Percentiles rank a stretch among this genome's conserved stretches.
These are phyloP conservation scores for Amanita phalloides DNA, from an alignment of 768 basidiomycete species.

Conservation along the genomic window DNA sequence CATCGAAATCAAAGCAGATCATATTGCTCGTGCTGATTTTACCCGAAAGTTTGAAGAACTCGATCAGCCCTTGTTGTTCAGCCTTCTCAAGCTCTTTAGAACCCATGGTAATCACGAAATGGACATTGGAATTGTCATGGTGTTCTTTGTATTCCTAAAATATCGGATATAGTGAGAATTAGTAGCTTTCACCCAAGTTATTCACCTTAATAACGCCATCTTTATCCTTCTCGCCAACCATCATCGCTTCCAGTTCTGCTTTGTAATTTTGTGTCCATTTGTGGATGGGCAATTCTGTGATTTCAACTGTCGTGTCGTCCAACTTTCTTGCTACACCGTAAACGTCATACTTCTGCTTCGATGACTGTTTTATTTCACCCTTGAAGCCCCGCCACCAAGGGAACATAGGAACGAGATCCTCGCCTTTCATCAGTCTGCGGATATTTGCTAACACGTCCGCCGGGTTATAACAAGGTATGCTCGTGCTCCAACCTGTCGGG, in stretches of 20 bases:
- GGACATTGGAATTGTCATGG: slow-evolving; percentile 85
- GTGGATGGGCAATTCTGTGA: slow-evolving; percentile 91
- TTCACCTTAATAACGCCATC: slow-evolving; percentile 65
- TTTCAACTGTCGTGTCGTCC: slow-evolving; percentile 84
- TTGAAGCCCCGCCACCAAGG: slow-evolving; percentile 99
- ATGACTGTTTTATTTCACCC: slow-evolving; percentile 71
- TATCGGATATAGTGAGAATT: not conserved
- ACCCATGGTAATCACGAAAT: slow-evolving; percentile 76
- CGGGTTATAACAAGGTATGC: slow-evolving; percentile 87
- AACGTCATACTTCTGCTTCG: slow-evolving; percentile 82
- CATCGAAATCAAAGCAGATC: slow-evolving; percentile 96
- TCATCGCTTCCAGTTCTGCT: slow-evolving; percentile 82
- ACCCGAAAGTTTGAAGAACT: slow-evolving; percentile 82
- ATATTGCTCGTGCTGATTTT: slow-evolving; percentile 91
- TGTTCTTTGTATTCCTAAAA: slow-evolving; percentile 93
- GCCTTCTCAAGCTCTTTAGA: slow-evolving; percentile 78
- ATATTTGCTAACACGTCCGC: slow-evolving; percentile 83
- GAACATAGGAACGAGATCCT: slow-evolving; percentile 76
- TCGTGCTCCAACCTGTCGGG: slow-evolving; percentile 89
- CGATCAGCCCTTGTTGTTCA: slow-evolving; percentile 78
- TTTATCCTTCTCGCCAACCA: slow-evolving; percentile 69
- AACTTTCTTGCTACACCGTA: slow-evolving; percentile 64
- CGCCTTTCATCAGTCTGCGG: slow-evolving; percentile 73
- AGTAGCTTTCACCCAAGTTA: not conserved
- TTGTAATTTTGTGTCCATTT: slow-evolving; percentile 94